Evolutionary conservation across 805 yeast species (phyloP).

Genomic region (Yamadazyma tumulicola): DNA sequence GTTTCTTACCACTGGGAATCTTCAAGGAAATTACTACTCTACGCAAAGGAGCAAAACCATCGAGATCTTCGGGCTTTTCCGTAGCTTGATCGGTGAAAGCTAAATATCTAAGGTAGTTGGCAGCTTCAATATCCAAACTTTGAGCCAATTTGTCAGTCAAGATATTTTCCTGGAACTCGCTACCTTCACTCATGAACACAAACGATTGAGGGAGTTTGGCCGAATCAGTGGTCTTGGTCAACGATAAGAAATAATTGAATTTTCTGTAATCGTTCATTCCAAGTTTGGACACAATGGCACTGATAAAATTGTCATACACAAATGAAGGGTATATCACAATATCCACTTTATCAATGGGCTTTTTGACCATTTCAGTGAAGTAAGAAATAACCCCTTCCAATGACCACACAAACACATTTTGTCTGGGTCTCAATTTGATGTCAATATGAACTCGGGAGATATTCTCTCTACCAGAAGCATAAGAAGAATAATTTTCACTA

Average conservation of each 20-base stretch:
- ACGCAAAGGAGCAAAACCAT: conserved; percentile 52
- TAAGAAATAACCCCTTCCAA: conserved; percentile 61
- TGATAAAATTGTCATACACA: conserved; percentile 65
- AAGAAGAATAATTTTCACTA: conserved; percentile 60
- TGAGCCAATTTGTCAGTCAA: conserved; percentile 46
- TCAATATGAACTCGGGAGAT: conserved; percentile 60
- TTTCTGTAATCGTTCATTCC: conserved; percentile 76
- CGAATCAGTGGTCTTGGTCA: conserved; percentile 79
- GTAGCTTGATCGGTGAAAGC: conserved; percentile 81
- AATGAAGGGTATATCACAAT: conserved; percentile 56
- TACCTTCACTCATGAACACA: conserved; percentile 86
- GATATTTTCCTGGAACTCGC: conserved; percentile 71
- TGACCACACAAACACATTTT: conserved; percentile 65
- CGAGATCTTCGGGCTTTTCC: conserved; percentile 62
- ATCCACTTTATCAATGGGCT: conserved; percentile 57
- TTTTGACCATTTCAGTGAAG: conserved; percentile 51
- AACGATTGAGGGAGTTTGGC: conserved; percentile 64
- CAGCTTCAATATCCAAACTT: conserved; percentile 40
- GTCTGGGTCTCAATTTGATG: conserved; percentile 72
- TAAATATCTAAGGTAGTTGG: conserved; percentile 50
- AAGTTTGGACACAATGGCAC: conserved; percentile 81
- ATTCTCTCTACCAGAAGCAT: conserved; percentile 86
- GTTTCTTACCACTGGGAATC: conserved; percentile 47
- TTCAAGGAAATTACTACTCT: conserved; percentile 54
- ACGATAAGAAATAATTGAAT: conserved; percentile 74